These are phyloP conservation scores for Cunninghamia lanceolata DNA, from an alignment of 75 land plant genomes.

Conservation along the genomic window DNA sequence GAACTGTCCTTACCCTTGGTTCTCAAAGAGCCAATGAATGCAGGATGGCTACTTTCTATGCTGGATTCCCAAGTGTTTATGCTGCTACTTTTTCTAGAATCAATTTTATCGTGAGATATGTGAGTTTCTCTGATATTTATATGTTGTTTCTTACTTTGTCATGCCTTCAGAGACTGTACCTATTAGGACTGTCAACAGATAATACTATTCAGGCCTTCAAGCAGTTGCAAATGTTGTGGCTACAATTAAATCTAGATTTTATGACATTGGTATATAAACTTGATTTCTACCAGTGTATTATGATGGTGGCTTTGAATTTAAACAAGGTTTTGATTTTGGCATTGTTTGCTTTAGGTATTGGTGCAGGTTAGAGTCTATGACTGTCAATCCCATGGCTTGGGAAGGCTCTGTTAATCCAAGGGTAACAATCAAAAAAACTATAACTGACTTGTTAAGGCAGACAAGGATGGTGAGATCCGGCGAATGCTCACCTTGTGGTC, in stretches of 20 bases:
- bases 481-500: too few species aligned
- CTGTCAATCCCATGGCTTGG: constrained; percentile 72
- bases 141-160: background rate
- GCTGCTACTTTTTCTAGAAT: background rate
- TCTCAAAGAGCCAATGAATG: constrained; percentile 92
- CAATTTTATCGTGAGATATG: background rate
- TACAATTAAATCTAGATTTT: too few species aligned
- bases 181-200: constrained; percentile 84
- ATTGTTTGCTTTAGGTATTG: constrained; percentile 59
- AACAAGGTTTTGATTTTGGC: background rate
- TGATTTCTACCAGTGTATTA: background rate
- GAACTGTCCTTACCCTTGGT: constrained; percentile 89
- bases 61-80: constrained; percentile 87
- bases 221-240: constrained; percentile 93
- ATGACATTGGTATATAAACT: constrained; percentile 36
- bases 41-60: constrained; percentile 95
- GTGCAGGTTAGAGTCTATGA: constrained; percentile 93
- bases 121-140: background rate
- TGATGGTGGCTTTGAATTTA: background rate
- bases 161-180: constrained; percentile 70
- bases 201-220: constrained; percentile 91
- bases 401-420: constrained; percentile 80
- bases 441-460: constrained; percentile 16
- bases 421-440: constrained; percentile 27
- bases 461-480: too few species aligned